A percentile compares a stretch with the other conserved stretches of the same genome.
Conservation (phyloP, 345 rosid genomes). For the Eucalyptus erythrocorys region DNA sequence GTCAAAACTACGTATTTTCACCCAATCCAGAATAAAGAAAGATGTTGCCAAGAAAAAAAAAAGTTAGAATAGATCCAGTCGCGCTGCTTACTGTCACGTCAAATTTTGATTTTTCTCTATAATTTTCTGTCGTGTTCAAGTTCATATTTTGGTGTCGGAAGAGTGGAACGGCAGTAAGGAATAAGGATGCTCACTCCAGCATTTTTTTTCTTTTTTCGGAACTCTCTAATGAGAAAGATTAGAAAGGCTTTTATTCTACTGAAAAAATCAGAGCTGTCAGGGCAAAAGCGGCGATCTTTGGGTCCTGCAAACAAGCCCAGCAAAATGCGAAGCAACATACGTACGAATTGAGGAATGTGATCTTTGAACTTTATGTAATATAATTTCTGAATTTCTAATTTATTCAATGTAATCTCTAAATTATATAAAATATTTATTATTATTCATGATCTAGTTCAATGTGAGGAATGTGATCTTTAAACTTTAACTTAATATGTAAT, state of each 20-base stretch:
- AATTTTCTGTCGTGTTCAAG: neutral
- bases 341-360: fast-evolving
- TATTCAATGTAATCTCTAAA: too few relatives aligned
- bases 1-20: fast-evolving
- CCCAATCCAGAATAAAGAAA: neutral
- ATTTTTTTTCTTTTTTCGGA: neutral
- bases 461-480: too few relatives aligned
- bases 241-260: neutral
- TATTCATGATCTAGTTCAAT: too few relatives aligned
- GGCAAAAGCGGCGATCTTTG: neutral
- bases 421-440: too few relatives aligned
- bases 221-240: neutral
- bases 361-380: too few relatives aligned
- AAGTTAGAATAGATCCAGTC: neutral
- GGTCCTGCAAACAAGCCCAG: neutral
- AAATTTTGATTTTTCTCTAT: neutral
- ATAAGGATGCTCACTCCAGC: fast-evolving
- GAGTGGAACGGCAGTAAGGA: fast-evolving
- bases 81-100: neutral
- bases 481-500: too few relatives aligned
- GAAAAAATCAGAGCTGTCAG: fast-evolving
- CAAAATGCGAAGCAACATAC: fast-evolving
- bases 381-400: too few relatives aligned
- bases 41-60: neutral
- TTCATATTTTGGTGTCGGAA: fast-evolving